A percentile compares a stretch with the other conserved stretches of the same genome.
phyloP scores from a whole-genome alignment of 164 flowering plant species.

The Chimonanthus salicifolius region DNA sequence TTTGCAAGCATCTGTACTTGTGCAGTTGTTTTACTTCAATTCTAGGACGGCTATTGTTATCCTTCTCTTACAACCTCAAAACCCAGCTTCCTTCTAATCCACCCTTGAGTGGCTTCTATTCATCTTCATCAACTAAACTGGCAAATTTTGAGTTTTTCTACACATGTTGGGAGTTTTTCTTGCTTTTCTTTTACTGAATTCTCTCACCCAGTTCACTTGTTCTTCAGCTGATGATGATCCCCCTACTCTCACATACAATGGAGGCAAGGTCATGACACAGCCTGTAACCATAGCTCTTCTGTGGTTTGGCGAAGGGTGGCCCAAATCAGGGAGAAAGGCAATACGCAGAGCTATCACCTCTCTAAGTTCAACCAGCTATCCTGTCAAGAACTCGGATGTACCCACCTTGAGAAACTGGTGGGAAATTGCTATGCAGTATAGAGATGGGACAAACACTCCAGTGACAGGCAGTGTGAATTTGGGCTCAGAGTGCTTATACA shows the following conservation, averaged over 20 bases:
- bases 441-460: slow-evolving; percentile 3
- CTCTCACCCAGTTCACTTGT: slow-evolving; percentile 2
- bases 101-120: neutral
- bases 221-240: slow-evolving; percentile 8
- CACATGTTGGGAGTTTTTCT: slow-evolving; percentile 7
- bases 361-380: slow-evolving; percentile 1
- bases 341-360: slow-evolving; percentile 8
- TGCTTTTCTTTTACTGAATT: slow-evolving; percentile 5
- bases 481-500: slow-evolving; percentile 12
- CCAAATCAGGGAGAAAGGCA: slow-evolving; percentile 3
- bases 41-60: neutral
- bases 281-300: slow-evolving; percentile 13
- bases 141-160: neutral
- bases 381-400: slow-evolving; percentile 3
- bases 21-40: slow-evolving; percentile 7
- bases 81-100: neutral
- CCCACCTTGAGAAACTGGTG: slow-evolving; percentile 16
- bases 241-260: slow-evolving; percentile 9
- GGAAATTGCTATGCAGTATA: slow-evolving; percentile 10
- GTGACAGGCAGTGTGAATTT: slow-evolving; percentile 10
- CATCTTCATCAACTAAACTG: neutral
- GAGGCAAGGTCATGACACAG: slow-evolving; percentile 14
- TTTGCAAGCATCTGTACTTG: neutral
- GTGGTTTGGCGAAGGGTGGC: slow-evolving; percentile 14
- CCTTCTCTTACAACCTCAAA: neutral